Conservation (phyloP, 495 filamentous ascomycete genomes). For the Aspergillus coremiiformis region DNA sequence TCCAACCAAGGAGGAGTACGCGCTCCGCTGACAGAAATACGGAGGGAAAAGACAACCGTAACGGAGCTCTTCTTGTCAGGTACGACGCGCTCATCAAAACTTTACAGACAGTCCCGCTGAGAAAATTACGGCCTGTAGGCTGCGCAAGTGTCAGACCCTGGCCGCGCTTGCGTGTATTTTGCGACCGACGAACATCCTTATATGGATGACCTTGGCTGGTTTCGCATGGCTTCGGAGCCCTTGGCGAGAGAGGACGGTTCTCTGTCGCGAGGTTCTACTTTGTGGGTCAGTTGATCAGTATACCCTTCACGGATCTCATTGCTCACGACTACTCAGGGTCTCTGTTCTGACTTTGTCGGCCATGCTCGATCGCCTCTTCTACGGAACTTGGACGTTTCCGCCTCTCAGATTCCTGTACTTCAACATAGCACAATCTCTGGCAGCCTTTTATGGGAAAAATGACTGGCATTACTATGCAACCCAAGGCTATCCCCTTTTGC, state of each 20-base stretch:
- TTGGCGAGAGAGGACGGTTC: constrained; percentile 39
- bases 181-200: constrained; percentile 80
- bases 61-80: constrained; percentile 10
- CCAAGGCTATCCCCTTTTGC: constrained; percentile 80
- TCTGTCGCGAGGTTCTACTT: constrained; percentile 53
- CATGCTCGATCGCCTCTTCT: constrained; percentile 73
- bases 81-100: not conserved
- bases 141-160: constrained; percentile 63
- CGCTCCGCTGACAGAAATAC: not conserved
- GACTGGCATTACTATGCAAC: constrained; percentile 87
- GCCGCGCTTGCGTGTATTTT: constrained; percentile 81
- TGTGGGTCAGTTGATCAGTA: constrained; percentile 51
- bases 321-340: constrained; percentile 30
- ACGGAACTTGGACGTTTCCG: constrained; percentile 82
- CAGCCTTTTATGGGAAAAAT: constrained; percentile 89
- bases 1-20: not conserved
- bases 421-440: constrained; percentile 79
- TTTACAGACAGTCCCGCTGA: not conserved
- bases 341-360: constrained; percentile 54
- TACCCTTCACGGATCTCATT: not conserved
- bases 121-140: constrained; percentile 13
- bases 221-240: constrained; percentile 38
- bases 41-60: not conserved
- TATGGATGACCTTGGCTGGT: constrained; percentile 61
- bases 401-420: constrained; percentile 84